Conservation (phyloP, 1,139 yeast genomes). For the Martiniozyma asiatica region DNA sequence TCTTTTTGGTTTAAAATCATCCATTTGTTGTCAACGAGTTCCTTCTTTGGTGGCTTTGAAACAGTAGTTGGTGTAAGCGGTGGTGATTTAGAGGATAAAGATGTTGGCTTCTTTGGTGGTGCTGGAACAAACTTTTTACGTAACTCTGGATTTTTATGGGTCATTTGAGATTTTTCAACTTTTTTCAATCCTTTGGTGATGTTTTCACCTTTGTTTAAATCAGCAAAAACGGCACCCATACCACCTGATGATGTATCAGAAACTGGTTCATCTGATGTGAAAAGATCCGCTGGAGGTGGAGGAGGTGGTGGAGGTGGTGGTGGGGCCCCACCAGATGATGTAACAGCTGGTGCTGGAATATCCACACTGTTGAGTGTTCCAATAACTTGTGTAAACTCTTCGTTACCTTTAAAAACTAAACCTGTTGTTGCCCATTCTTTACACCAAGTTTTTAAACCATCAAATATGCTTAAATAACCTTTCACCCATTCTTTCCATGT, state of each 20-base stretch:
- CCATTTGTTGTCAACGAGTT: slow-evolving; percentile 84
- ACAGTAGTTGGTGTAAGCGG: slow-evolving; percentile 14
- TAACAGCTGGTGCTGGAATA: slow-evolving; percentile 14
- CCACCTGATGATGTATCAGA: slow-evolving; percentile 25
- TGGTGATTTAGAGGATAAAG: slow-evolving; percentile 18
- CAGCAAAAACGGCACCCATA: slow-evolving; percentile 85
- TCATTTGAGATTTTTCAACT: slow-evolving; percentile 88
- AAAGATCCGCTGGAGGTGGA: slow-evolving; percentile 66
- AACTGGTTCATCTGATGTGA: slow-evolving; percentile 15
- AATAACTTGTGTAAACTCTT: slow-evolving; percentile 36
- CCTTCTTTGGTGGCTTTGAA: slow-evolving; percentile 62
- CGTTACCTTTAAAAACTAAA: slow-evolving; percentile 61
- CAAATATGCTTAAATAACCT: slow-evolving; percentile 47
- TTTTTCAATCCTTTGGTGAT: slow-evolving; percentile 82
- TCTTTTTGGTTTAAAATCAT: slow-evolving; percentile 66
- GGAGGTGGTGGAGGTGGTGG: slow-evolving; percentile 50
- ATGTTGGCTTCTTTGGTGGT: slow-evolving; percentile 64
- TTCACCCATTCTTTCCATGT: slow-evolving; percentile 73
- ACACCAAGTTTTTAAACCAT: slow-evolving; percentile 58
- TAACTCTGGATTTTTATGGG: slow-evolving; percentile 82
- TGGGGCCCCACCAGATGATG: slow-evolving; percentile 20
- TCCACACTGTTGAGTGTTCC: too few species aligned
- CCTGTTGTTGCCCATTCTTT: slow-evolving; percentile 77
- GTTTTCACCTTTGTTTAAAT: slow-evolving; percentile 70
- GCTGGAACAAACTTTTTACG: slow-evolving; percentile 32